Percentiles rank a stretch among this genome's conserved stretches.
phyloP scores from a whole-genome alignment of 2,329 filamentous ascomycete species.

The Cyanodermella asteris region DNA sequence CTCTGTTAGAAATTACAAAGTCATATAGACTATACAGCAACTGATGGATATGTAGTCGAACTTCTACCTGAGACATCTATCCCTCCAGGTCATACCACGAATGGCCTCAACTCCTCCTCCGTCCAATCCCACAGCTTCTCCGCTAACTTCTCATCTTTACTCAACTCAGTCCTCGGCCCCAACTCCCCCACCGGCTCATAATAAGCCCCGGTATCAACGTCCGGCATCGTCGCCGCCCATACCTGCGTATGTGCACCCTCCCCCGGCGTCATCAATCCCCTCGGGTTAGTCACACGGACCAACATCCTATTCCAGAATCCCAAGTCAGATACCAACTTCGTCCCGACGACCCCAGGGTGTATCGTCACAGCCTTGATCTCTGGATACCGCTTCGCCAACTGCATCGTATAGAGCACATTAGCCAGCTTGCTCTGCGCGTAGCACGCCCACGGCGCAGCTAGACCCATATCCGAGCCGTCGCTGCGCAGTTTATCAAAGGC shows the following conservation, averaged over 20 bases:
- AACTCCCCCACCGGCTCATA: slow-evolving; percentile 2
- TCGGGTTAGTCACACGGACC: neutral
- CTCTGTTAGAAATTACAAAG: too few relatives aligned
- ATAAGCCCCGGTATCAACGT: slow-evolving; percentile 1
- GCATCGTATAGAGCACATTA: slow-evolving; percentile 23
- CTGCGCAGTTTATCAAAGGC: slow-evolving; percentile 2
- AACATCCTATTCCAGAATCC: slow-evolving; percentile 1
- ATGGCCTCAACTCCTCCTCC: slow-evolving; percentile 4
- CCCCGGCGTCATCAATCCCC: neutral
- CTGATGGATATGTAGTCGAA: too few relatives aligned
- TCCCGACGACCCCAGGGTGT: slow-evolving; percentile 28
- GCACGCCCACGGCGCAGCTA: slow-evolving; percentile 13
- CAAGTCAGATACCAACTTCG: slow-evolving; percentile 14
- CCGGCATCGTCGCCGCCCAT: slow-evolving; percentile 1
- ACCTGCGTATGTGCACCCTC: slow-evolving; percentile 4
- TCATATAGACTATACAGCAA: too few relatives aligned
- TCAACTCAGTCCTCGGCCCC: neutral
- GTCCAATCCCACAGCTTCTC: slow-evolving; percentile 4
- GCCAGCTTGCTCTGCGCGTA: slow-evolving; percentile 29
- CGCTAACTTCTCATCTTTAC: slow-evolving; percentile 1
- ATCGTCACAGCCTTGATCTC: slow-evolving; percentile 20
- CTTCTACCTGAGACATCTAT: too few relatives aligned
- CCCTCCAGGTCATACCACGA: too few relatives aligned
- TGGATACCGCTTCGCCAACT: slow-evolving; percentile 22
- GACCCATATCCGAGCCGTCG: slow-evolving; percentile 1